Evolutionary conservation across 768 basidiomycete species (phyloP).

Genomic region (Calocybe gangraenosa): DNA sequence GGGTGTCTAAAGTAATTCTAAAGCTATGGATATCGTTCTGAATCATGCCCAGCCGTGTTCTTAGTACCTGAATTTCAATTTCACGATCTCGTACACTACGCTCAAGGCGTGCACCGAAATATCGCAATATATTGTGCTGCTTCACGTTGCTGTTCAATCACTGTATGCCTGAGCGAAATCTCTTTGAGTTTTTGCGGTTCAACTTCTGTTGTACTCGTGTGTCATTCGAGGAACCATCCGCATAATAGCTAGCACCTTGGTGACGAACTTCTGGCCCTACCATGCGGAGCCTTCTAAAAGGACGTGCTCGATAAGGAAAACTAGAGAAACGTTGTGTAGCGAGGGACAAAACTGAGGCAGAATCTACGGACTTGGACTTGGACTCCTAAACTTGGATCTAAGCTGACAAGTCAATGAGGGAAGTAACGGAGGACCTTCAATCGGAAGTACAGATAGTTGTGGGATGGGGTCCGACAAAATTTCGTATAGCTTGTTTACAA

Average conservation of each 20-base stretch:
- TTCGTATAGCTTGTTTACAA: not conserved
- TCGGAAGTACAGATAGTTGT: not conserved
- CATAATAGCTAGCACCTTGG: too few relatives aligned
- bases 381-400: not conserved
- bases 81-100: not conserved
- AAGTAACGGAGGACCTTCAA: not conserved
- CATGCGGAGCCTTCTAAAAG: too few relatives aligned
- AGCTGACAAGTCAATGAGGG: not conserved
- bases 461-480: not conserved
- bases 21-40: conserved; percentile 4
- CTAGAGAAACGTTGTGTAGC: too few relatives aligned
- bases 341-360: too few relatives aligned
- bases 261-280: not conserved
- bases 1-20: not conserved
- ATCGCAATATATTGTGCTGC: conserved; percentile 1
- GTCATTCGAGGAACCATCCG: too few relatives aligned
- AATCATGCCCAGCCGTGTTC: not conserved
- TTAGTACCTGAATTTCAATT: not conserved
- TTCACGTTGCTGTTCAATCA: conserved; percentile 7
- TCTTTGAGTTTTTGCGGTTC: not conserved
- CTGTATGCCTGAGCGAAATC: not conserved
- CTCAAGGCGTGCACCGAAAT: conserved; percentile 4
- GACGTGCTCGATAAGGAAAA: not conserved
- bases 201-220: too few relatives aligned
- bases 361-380: not conserved